Evolutionary conservation across 305 asterid species (phyloP), one percentile per base, ranked within the genome.

Genomic region (Salvia sclarea): DNA sequence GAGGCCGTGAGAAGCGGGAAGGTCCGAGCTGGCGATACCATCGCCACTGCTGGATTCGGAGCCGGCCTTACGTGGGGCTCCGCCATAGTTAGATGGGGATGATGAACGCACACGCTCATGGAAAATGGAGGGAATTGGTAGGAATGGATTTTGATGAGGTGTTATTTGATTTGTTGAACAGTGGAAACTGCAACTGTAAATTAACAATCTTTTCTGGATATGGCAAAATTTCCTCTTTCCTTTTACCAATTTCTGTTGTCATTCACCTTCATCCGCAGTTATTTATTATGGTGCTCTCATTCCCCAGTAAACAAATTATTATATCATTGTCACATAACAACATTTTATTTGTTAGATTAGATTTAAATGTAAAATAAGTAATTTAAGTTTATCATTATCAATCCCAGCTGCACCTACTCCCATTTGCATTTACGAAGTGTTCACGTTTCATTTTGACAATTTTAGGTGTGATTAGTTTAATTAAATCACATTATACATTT

Each of bases 61-160:
- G 96, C 96, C 12, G 95, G 96, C 18, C 95, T 87, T 49, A 87
- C 93, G 6, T 89, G 96, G 95, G 95, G 89, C 14, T 89, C 95
- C 1, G 87, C 93, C 45, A 81, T 85, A 45, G 37, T 89, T 61
- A 77, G 93, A 80, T 89, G 95, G 96, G 86, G 88, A 30, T 85
- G 84, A 28, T 85, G 83, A 84, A 54, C 61, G 37, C n/a, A 43
- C 4, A 12, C 25, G 3, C 24, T 8, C 55, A 1, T 50, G 57
- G 57, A 50, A 50, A 21, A 50, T 50, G 70, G 70, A 49, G 45
- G 72, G 11, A 38, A 54, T 53, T 22, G 8, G 4, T 24, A n/a
- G 13, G 48, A 6, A 47, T 31, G 10, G 20, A 63, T 13, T 14
- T 17, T 66, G 63, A 22, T 52, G 13, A 18, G 28, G 14, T 43